Evolutionary conservation across 129 eudicot species (phyloP), one percentile per base, ranked within the genome.

Genomic region (Solidago caesia): DNA sequence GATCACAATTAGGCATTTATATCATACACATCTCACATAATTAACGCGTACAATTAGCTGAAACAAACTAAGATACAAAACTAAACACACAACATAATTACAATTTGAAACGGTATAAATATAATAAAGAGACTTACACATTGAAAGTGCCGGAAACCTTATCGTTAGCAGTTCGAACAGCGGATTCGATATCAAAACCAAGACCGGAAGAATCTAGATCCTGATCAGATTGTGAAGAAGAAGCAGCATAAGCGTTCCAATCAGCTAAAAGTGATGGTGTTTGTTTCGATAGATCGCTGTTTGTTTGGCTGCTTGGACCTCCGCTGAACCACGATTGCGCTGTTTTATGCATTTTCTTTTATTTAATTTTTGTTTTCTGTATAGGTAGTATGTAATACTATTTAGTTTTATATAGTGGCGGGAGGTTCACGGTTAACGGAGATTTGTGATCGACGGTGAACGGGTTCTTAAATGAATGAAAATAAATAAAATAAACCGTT

Each of bases 111-210:
- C 6, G 4, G 65, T 15, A 12, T 0, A 11, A 15, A 55, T 26
- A 56, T 11, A 14, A 39, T 27, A 26, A 33, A 12, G 8, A 10
- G 11, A 69, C 92, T 82, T 82, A 91, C 97, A 88, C 87, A 81
- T 81, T 77, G 58, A 88, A 91, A 26, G 92, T 88, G 78, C 95
- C 92, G 73, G 95, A 77, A 16, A 91, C 95, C 81, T 77, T 91
- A 59, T 91, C 89, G 60, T 84, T 86, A 72, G 96, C 92, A 33
- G 88, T 76, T 27, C 90, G 73, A 60, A 91, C 95, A 65, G 97
- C 97, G 33, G 97, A 86, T 81, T 91, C 97, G 77, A 91, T 91
- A 83, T 91, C 97, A 72, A 91, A 91, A 11, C 89, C 89, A 5
- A 76, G 73, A 59, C 61, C 44, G n/a, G 92, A 70, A 7, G 88